phyloP scores from a whole-genome alignment of 805 yeast genomes.

The Hanseniaspora guilliermondii region DNA sequence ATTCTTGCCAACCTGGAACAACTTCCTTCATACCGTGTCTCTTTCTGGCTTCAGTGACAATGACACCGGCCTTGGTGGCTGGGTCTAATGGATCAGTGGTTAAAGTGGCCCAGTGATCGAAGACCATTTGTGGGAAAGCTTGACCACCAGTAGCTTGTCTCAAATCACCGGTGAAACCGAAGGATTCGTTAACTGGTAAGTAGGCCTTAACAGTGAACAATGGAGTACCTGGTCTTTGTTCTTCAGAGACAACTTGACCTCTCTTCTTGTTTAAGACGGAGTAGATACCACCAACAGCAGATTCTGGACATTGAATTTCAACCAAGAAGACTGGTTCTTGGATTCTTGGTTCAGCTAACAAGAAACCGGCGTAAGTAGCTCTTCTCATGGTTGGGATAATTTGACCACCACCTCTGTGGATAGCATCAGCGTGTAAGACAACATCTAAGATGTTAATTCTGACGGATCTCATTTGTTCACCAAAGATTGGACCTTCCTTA shows the following conservation, averaged over 20 bases:
- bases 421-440: constrained; percentile 98
- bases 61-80: constrained; percentile 54
- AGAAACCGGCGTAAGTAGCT: constrained; percentile 95
- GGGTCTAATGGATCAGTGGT: constrained; percentile 88
- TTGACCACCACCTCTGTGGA: constrained; percentile 99
- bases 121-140: constrained; percentile 99
- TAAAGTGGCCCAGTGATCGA: constrained; percentile 95
- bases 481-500: constrained; percentile 97
- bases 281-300: constrained; percentile 99
- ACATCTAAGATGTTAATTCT: constrained; percentile 98
- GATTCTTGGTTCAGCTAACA: constrained; percentile 96
- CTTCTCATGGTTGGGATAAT: constrained; percentile 99
- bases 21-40: constrained; percentile 93
- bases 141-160: constrained; percentile 99
- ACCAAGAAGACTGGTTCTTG: constrained; percentile 99
- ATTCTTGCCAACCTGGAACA: constrained; percentile 99
- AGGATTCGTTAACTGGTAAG: constrained; percentile 99
- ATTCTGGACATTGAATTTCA: constrained; percentile 99
- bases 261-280: constrained; percentile 98
- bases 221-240: constrained; percentile 99
- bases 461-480: constrained; percentile 91
- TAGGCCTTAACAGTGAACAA: constrained; percentile 98
- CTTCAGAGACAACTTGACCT: constrained; percentile 99
- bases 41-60: constrained; percentile 64
- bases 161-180: constrained; percentile 99